Evolutionary conservation across 306 rosid genomes (phyloP).

Genomic region (Coriaria nepalensis): DNA sequence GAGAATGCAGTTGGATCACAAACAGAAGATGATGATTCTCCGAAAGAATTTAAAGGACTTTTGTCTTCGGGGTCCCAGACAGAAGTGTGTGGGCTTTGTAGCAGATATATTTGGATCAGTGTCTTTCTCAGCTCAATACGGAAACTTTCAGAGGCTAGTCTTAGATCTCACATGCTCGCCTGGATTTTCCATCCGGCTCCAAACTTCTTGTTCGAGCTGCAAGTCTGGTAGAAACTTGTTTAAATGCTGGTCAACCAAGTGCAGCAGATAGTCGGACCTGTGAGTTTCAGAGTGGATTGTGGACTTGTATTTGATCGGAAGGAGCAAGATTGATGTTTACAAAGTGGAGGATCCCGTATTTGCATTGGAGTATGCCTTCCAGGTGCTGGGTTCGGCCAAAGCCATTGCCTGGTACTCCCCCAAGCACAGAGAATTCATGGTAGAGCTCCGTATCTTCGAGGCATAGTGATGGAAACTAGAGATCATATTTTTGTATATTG

Average conservation of each 20-base stretch:
- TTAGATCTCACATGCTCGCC: conserved; percentile 67
- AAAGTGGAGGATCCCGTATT: conserved; percentile 44
- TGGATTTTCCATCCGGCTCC: conserved; percentile 70
- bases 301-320: conserved; percentile 52
- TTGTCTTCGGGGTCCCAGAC: conserved; percentile 29
- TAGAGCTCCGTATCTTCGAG: conserved; percentile 86
- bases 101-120: conserved; percentile 60
- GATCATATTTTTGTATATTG: too few relatives aligned
- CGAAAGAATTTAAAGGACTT: conserved; percentile 34
- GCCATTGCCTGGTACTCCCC: conserved; percentile 96
- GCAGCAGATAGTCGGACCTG: conserved; percentile 92
- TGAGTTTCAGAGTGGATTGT: conserved; percentile 74
- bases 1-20: conserved; percentile 32
- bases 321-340: conserved; percentile 22
- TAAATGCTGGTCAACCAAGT: conserved; percentile 49
- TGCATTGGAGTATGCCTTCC: conserved; percentile 74
- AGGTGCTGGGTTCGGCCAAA: conserved; percentile 87
- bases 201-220: conserved; percentile 63
- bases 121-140: conserved; percentile 65
- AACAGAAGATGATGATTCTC: conserved; percentile 17
- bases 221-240: conserved; percentile 42
- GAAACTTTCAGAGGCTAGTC: conserved; percentile 59
- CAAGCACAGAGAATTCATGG: conserved; percentile 66
- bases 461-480: conserved; percentile 12
- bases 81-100: conserved; percentile 43